Conservation (phyloP, 192 early-diverging fungal species). For the Lunasporangiospora selenospora region DNA sequence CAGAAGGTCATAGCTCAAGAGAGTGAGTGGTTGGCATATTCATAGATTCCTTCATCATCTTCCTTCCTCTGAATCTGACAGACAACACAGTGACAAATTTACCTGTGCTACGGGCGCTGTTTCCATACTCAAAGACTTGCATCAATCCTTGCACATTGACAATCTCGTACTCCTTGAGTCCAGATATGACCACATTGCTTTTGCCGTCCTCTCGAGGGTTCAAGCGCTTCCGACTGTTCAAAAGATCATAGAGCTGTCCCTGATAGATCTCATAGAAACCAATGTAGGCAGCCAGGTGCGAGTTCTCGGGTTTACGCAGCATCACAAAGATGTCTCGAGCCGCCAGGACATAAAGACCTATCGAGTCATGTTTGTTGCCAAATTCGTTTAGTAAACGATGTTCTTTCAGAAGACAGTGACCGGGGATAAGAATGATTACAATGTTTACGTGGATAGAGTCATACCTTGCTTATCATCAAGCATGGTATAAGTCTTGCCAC, state of each 20-base stretch:
- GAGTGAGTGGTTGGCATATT: background rate
- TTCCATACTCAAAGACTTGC: slow-evolving; percentile 92
- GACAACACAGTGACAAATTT: slow-evolving; percentile 12
- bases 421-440: background rate
- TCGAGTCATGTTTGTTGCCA: background rate
- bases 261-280: slow-evolving; percentile 96
- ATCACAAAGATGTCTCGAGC: slow-evolving; percentile 85
- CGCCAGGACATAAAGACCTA: slow-evolving; percentile 82
- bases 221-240: slow-evolving; percentile 82
- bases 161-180: slow-evolving; percentile 82
- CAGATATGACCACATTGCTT: slow-evolving; percentile 86
- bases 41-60: background rate
- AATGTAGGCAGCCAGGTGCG: slow-evolving; percentile 78
- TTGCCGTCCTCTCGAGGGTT: slow-evolving; percentile 94
- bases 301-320: slow-evolving; percentile 65
- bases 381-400: background rate
- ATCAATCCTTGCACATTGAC: slow-evolving; percentile 80
- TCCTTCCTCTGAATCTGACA: too few relatives aligned
- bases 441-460: too few relatives aligned
- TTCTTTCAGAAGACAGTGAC: background rate
- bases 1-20: background rate
- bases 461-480: slow-evolving; percentile 77
- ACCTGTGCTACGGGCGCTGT: slow-evolving; percentile 86
- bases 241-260: slow-evolving; percentile 88
- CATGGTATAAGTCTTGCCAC: slow-evolving; percentile 96